Percentiles rank a stretch among this genome's conserved stretches.
Conservation (phyloP, 1,284 basidiomycete species). For the Sporisorium scitamineum region DNA sequence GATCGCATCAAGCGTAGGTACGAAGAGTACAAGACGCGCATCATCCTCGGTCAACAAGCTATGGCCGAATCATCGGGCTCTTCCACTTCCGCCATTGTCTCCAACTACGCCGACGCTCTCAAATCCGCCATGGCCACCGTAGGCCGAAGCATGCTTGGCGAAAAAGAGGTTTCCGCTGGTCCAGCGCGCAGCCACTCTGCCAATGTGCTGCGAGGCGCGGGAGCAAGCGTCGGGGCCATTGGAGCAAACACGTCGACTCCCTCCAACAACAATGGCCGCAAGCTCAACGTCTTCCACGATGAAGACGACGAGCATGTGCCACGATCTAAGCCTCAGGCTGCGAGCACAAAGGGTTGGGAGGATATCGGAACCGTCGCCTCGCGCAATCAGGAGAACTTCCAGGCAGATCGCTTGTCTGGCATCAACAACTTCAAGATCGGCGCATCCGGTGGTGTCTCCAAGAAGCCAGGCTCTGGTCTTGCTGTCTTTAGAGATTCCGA, state of each 20-base stretch:
- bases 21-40: constrained; percentile 80
- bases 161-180: constrained; percentile 40
- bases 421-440: constrained; percentile 42
- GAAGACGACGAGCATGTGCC: constrained; percentile 38
- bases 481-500: constrained; percentile 69
- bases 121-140: constrained; percentile 58
- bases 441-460: constrained; percentile 42
- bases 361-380: constrained; percentile 47
- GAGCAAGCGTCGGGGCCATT: constrained; percentile 25
- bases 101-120: constrained; percentile 56
- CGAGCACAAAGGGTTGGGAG: constrained; percentile 50
- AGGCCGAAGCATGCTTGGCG: constrained; percentile 63
- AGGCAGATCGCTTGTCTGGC: constrained; percentile 38
- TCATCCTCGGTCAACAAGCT: constrained; percentile 46
- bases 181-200: constrained; percentile 47
- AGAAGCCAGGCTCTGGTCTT: constrained; percentile 49
- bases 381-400: constrained; percentile 59
- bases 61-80: constrained; percentile 19
- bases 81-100: constrained; percentile 5
- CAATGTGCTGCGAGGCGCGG: constrained; percentile 43
- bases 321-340: constrained; percentile 15
- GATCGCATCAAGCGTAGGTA: constrained; percentile 87
- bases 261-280: constrained; percentile 51
- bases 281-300: constrained; percentile 59
- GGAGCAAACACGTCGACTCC: constrained; percentile 23